These are phyloP conservation scores for Wickerhamiella brachini DNA, from an alignment of 805 yeast species.

Conservation along the genomic window DNA sequence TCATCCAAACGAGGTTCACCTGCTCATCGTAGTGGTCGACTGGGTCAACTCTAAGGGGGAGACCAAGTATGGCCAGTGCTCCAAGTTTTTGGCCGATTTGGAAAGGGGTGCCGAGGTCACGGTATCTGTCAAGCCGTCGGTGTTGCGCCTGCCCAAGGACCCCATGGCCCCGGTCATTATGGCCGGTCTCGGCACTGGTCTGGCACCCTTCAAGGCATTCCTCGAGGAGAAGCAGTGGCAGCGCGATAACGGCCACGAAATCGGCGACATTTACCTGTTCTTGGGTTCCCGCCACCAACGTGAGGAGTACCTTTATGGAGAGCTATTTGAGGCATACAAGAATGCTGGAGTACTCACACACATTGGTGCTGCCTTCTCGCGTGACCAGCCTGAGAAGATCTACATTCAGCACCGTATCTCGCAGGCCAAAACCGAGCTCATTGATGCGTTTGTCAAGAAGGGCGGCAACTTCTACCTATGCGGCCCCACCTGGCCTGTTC, in stretches of 20 bases:
- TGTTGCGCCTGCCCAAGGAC: constrained; percentile 85
- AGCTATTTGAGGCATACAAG: constrained; percentile 91
- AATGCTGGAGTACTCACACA: constrained; percentile 86
- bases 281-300: constrained; percentile 91
- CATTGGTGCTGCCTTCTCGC: constrained; percentile 94
- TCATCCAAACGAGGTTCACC: constrained; percentile 82
- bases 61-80: constrained; percentile 84
- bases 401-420: constrained; percentile 90
- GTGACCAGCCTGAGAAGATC: constrained; percentile 91
- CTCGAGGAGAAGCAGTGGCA: constrained; percentile 94
- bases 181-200: constrained; percentile 96
- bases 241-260: constrained; percentile 70
- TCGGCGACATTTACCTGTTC: constrained; percentile 78
- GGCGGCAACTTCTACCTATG: constrained; percentile 88
- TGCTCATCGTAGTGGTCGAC: constrained; percentile 88
- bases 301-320: constrained; percentile 93
- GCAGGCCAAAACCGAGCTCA: constrained; percentile 56
- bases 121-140: constrained; percentile 91
- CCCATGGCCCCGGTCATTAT: constrained; percentile 83
- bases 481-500: constrained; percentile 99
- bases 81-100: constrained; percentile 73
- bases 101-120: constrained; percentile 71
- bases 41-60: constrained; percentile 84
- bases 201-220: constrained; percentile 97
- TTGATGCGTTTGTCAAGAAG: constrained; percentile 63